Conservation (phyloP, 2,329 filamentous ascomycete genomes). For the Neodidymelliopsis sp. region DNA sequence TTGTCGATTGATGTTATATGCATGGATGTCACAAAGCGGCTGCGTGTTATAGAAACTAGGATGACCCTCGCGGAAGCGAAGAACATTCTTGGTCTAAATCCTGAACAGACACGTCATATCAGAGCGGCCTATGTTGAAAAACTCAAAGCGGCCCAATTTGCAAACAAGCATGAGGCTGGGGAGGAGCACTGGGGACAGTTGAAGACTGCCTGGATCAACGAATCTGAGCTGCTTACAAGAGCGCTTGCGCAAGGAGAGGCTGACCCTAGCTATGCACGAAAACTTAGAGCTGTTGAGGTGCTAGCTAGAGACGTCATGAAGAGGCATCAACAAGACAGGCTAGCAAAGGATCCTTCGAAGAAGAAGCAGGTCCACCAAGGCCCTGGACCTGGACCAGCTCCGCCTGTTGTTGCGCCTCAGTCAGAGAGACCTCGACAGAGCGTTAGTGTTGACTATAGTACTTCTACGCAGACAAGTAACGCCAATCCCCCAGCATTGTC, state of each 20-base stretch:
- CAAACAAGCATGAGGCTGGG: constrained; percentile 75
- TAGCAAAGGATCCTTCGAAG: constrained; percentile 61
- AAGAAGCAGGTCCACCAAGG: constrained; percentile 51
- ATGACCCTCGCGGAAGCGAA: constrained; percentile 80
- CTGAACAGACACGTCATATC: constrained; percentile 70
- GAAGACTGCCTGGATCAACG: constrained; percentile 71
- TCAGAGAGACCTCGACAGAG: constrained; percentile 39
- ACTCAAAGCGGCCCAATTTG: constrained; percentile 71
- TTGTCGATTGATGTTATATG: constrained; percentile 81
- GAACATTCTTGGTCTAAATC: constrained; percentile 72
- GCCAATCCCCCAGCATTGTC: constrained; percentile 15
- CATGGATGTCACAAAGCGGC: constrained; percentile 81
- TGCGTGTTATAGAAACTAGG: constrained; percentile 69
- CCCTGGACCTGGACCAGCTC: constrained; percentile 53
- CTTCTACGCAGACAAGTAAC: constrained; percentile 22
- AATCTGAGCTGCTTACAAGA: constrained; percentile 62
- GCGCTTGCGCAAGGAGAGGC: constrained; percentile 61
- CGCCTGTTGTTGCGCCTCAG: constrained; percentile 32
- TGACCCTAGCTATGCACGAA: constrained; percentile 63
- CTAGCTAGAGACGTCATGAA: constrained; percentile 81
- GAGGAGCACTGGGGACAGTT: constrained; percentile 74
- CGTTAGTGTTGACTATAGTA: constrained; percentile 4
- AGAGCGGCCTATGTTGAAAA: constrained; percentile 72
- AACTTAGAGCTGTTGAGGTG: constrained; percentile 72
- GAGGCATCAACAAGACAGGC: constrained; percentile 72